Evolutionary conservation across 345 rosid genomes (phyloP).

Genomic region (Moringa oleifera): DNA sequence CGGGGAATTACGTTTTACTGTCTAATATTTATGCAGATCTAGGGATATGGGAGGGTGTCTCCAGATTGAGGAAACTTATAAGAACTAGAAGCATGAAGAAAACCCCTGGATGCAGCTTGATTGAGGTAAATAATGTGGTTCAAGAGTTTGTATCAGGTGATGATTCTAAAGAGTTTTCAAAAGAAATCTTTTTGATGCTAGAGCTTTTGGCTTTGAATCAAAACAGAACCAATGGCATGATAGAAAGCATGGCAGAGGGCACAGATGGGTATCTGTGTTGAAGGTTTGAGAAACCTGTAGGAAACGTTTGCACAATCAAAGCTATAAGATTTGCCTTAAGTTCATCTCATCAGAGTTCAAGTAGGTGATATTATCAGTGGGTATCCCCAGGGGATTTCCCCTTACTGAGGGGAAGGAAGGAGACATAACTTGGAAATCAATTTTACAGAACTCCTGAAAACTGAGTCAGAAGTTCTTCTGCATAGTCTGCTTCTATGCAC

Average conservation of each 20-base stretch:
- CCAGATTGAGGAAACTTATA: constrained; percentile 34
- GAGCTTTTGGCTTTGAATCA: constrained; percentile 30
- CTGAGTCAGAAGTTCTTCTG: too few species aligned
- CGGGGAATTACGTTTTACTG: constrained; percentile 52
- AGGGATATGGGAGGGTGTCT: constrained; percentile 48
- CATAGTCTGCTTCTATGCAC: too few species aligned
- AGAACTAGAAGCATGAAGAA: constrained; percentile 42
- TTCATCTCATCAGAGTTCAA: too few species aligned
- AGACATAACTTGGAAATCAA: too few species aligned
- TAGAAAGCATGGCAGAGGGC: background rate
- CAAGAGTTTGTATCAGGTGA: constrained; percentile 53
- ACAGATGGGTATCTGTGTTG: background rate
- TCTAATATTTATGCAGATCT: constrained; percentile 53
- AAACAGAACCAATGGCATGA: background rate
- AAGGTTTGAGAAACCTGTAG: too few species aligned
- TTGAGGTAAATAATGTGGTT: constrained; percentile 48
- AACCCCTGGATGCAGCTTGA: constrained; percentile 51
- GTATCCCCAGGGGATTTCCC: too few species aligned
- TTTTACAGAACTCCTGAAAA: too few species aligned
- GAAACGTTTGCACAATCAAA: too few species aligned
- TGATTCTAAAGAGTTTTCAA: constrained; percentile 36
- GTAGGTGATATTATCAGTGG: too few species aligned
- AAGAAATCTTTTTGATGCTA: constrained; percentile 31
- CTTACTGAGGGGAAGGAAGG: too few species aligned
- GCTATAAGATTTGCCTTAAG: too few species aligned